phyloP scores from a whole-genome alignment of 306 rosid genomes.

The Pterocarpus macrocarpus region DNA sequence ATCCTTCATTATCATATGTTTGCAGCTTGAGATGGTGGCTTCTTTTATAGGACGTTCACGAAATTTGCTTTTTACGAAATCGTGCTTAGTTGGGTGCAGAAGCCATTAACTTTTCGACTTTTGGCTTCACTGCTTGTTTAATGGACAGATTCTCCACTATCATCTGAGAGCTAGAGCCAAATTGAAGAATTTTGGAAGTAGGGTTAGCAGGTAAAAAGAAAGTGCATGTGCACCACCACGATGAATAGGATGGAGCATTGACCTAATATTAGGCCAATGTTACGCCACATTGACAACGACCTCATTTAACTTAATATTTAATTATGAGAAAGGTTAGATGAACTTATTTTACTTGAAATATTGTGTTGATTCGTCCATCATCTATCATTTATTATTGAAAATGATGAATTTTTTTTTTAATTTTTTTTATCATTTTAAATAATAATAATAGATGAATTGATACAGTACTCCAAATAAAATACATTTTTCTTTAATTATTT shows the following conservation, averaged over 20 bases:
- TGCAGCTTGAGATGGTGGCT: no score
- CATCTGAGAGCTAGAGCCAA: not conserved
- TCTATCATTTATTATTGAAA: no score
- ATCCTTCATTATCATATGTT: no score
- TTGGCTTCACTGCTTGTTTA: not conserved
- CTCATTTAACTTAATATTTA: not conserved
- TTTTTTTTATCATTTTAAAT: no score
- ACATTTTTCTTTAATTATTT: no score
- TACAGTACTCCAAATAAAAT: no score
- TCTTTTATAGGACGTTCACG: no score
- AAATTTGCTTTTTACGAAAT: no score
- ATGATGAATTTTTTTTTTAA: no score
- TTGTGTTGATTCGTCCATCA: no score
- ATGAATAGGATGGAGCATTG: not conserved
- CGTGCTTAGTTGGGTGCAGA: not conserved
- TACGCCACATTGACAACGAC: not conserved
- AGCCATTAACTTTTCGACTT: not conserved
- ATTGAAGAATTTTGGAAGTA: not conserved
- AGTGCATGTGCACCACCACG: slow-evolving; percentile 12
- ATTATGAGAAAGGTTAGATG: not conserved
- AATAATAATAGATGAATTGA: no score
- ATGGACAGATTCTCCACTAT: slow-evolving; percentile 30
- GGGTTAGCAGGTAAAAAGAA: not conserved
- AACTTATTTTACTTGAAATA: no score
- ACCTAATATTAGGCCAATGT: not conserved